phyloP scores from a whole-genome alignment of 78 protist genomes.

The Neovahlkampfia damariscottae region DNA sequence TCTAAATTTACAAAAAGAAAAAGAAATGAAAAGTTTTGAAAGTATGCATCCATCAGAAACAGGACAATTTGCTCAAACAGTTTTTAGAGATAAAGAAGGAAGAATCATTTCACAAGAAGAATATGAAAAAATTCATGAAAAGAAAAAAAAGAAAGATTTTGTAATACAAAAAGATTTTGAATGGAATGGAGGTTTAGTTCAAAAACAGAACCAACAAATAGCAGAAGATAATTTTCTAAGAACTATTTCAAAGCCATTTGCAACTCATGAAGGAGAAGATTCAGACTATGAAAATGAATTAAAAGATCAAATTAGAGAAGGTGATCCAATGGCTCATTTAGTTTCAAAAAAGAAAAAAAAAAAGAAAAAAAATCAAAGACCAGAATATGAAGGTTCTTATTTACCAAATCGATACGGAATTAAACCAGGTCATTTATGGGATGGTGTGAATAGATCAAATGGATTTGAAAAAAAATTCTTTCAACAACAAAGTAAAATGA shows the following conservation, averaged over 20 bases:
- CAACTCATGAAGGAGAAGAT: background rate
- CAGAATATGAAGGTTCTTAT: background rate
- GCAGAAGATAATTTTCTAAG: background rate
- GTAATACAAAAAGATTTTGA: background rate
- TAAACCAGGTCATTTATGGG: constrained; percentile 15
- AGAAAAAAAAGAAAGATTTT: background rate
- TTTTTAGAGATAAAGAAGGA: background rate
- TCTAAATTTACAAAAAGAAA: background rate
- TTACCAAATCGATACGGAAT: constrained; percentile 12
- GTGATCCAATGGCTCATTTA: constrained; percentile 2
- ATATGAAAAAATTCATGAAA: background rate
- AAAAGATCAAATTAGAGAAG: background rate
- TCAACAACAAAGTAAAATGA: too few relatives aligned
- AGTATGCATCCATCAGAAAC: background rate
- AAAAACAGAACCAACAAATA: background rate
- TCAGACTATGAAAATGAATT: background rate
- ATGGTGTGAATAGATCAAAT: constrained; percentile 17
- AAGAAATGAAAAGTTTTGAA: background rate
- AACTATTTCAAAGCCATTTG: background rate
- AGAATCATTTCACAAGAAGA: background rate
- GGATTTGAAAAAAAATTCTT: constrained; percentile 14
- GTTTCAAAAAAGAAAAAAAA: background rate
- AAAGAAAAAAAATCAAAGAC: background rate
- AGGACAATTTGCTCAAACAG: background rate
- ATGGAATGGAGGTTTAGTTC: background rate